Percentiles rank a stretch among this genome's conserved stretches.
Conservation (phyloP, 768 basidiomycete genomes). For the Lyophyllum semitale region DNA sequence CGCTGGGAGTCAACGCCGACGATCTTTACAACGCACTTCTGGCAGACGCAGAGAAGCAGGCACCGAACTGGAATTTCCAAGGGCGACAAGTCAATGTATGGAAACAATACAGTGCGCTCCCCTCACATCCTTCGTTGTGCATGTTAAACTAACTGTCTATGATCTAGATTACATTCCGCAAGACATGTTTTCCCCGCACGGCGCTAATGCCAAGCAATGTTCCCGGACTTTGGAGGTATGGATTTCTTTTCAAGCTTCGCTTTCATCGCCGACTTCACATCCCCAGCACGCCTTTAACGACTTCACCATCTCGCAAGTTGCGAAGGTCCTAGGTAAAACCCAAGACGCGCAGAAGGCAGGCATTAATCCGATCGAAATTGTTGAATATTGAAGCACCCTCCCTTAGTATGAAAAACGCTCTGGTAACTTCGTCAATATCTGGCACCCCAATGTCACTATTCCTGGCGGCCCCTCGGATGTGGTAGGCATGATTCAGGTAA, state of each 20-base stretch:
- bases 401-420: slow-evolving; percentile 57
- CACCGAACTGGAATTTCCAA: slow-evolving; percentile 64
- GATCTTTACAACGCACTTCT: slow-evolving; percentile 59
- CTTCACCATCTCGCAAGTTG: slow-evolving; percentile 66
- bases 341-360: slow-evolving; percentile 54
- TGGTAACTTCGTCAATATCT: slow-evolving; percentile 59
- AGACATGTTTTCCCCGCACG: slow-evolving; percentile 44
- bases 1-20: slow-evolving; percentile 46
- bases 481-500: slow-evolving; percentile 61
- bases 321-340: slow-evolving; percentile 50
- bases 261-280: background rate
- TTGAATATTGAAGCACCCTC: too few relatives aligned
- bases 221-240: slow-evolving; percentile 61
- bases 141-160: background rate
- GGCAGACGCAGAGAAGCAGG: slow-evolving; percentile 58
- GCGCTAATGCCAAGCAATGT: slow-evolving; percentile 62
- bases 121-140: background rate
- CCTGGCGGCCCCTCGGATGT: slow-evolving; percentile 49
- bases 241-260: background rate
- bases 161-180: slow-evolving; percentile 40
- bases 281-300: slow-evolving; percentile 62
- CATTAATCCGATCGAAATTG: too few relatives aligned
- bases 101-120: slow-evolving; percentile 48
- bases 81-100: slow-evolving; percentile 59
- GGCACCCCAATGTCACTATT: slow-evolving; percentile 58